Evolutionary conservation across 768 basidiomycete species (phyloP), one percentile per base, ranked within the genome.

Genomic region (Pleurotus citrinopileatus): DNA sequence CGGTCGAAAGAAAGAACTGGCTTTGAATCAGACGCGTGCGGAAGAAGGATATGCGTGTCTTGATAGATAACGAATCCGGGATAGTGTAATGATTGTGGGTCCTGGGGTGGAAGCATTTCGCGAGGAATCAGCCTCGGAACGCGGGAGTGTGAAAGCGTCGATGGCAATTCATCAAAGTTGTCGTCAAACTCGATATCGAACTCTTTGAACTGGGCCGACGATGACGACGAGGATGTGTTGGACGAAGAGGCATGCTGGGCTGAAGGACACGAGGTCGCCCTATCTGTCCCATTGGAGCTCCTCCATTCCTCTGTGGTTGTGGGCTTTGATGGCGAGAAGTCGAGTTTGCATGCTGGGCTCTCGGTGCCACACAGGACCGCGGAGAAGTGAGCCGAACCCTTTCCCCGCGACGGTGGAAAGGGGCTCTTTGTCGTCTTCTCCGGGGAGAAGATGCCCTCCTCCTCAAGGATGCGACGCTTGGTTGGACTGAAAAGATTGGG

Each of bases 381-480:
- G 43, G 59, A 42, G 48, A 65, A 73, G 19, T 45, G 60, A 15
- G 54, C 44, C 45, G 60, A 40, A 8, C 60, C 56, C 52, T 54
- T 77, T 10, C 55, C 58, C 51, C 53, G 56, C 46, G 65, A 58
- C 28, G 60, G 58, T 9, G 65, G 64, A 25, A 71, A 53, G 23
- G 76, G 67, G 54, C 60, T 72, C 56, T 73, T 74, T 52, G 62
- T 42, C n/a, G 67, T 67, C 61, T 70, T 74, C 50, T 68, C 65
- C 3, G 71, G 66, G 27, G 71, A 67, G 38, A 72, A 68, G 6
- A 80, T 67, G 52, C 77, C 82, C 61, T 83, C 83, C 44, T 73
- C 73, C 59, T 71, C 73, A 57, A 87, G 72, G 45, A 88, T 79
- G 52, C 87, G 81, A 47, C 87, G 82, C 63, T 90, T 90, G 25